phyloP scores from a whole-genome alignment of 192 early-diverging fungal species.

The Rhizophlyctis rosea region DNA sequence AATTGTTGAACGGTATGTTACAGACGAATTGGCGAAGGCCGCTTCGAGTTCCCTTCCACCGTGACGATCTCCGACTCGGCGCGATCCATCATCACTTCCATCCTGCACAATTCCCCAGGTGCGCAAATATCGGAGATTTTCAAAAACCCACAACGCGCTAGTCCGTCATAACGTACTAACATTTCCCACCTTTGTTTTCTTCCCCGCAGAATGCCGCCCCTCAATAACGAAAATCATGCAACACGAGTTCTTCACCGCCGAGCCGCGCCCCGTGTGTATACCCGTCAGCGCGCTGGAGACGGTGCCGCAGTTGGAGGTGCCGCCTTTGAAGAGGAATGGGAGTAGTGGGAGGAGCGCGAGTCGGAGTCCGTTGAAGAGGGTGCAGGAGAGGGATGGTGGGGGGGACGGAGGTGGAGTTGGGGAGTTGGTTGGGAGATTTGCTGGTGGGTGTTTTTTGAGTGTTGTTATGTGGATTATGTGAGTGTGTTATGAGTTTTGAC shows the following conservation, averaged over 20 bases:
- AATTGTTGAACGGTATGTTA: neutral
- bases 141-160: neutral
- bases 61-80: slow-evolving; percentile 58
- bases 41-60: slow-evolving; percentile 70
- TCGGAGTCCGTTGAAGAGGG: no score
- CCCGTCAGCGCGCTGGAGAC: slow-evolving; percentile 36
- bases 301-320: slow-evolving; percentile 17
- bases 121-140: neutral
- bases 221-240: slow-evolving; percentile 44
- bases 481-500: no score
- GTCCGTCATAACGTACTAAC: neutral
- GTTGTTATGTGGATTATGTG: no score
- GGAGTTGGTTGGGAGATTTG: no score
- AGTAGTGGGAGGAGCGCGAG: no score
- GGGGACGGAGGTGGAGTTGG: no score
- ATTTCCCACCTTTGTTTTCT: slow-evolving; percentile 3
- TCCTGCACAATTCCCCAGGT: slow-evolving; percentile 65
- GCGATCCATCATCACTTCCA: slow-evolving; percentile 60
- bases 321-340: no score
- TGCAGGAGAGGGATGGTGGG: no score
- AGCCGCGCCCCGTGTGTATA: slow-evolving; percentile 30
- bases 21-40: slow-evolving; percentile 67
- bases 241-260: slow-evolving; percentile 42
- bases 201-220: slow-evolving; percentile 40
- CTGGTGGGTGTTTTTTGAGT: no score